These are phyloP conservation scores for Gloeophyllum trabeum DNA, from an alignment of 768 basidiomycete genomes.

Conservation along the genomic window DNA sequence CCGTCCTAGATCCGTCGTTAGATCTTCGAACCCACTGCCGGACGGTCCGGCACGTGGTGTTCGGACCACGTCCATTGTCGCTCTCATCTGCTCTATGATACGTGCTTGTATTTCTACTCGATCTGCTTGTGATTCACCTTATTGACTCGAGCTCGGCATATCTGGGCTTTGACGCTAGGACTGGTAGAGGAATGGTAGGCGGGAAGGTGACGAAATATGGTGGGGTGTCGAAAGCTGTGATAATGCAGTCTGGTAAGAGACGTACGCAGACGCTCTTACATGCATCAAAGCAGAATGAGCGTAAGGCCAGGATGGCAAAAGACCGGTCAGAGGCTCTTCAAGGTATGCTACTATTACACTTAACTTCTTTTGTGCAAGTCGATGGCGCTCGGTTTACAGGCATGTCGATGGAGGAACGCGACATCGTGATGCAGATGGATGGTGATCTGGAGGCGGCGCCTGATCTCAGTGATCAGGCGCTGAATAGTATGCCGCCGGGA, in stretches of 20 bases:
- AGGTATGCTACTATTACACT: neutral
- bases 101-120: no score
- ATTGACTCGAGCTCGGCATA: no score
- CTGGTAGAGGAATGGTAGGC: no score
- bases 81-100: no score
- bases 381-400: neutral
- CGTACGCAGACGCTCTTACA: neutral
- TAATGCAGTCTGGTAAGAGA: neutral
- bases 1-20: no score
- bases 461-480: neutral
- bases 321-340: neutral
- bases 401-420: neutral
- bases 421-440: neutral
- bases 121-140: no score
- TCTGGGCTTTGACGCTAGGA: no score
- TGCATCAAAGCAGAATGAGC: neutral
- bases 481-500: slow-evolving; percentile 1
- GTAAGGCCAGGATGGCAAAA: neutral
- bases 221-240: neutral
- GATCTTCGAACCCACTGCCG: no score
- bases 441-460: neutral
- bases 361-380: neutral
- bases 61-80: no score
- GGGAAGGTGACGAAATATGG: no score
- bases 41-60: no score